Conservation (phyloP, 108 stramenopile species). For the Conticribra weissflogii region DNA sequence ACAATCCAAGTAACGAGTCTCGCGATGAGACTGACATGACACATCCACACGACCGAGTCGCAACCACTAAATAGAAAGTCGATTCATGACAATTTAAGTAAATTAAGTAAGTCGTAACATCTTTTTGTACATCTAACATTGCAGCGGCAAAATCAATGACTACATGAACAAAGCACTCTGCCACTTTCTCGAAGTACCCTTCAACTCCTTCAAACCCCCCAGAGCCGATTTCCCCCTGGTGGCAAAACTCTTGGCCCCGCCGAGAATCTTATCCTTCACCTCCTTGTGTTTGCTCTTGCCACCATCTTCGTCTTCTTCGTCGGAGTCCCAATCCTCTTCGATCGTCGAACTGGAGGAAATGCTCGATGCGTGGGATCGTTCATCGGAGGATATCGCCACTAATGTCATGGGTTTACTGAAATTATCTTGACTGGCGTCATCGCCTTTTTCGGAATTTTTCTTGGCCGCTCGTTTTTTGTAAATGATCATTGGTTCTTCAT, state of each 20-base stretch:
- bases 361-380: conserved; percentile 40
- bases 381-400: conserved; percentile 24
- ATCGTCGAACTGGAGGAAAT: conserved; percentile 28
- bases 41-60: too few relatives aligned
- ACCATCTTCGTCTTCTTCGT: conserved; percentile 13
- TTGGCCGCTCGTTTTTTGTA: conserved; percentile 21
- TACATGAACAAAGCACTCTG: conserved; percentile 54
- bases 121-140: too few relatives aligned
- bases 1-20: too few relatives aligned
- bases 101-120: too few relatives aligned
- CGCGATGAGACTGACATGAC: too few relatives aligned
- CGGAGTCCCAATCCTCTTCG: conserved; percentile 6
- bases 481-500: neutral
- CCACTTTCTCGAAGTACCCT: conserved; percentile 41
- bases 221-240: conserved; percentile 26
- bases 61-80: too few relatives aligned
- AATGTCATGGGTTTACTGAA: conserved; percentile 13
- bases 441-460: conserved; percentile 3
- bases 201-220: conserved; percentile 28
- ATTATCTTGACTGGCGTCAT: neutral
- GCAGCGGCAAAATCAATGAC: too few relatives aligned
- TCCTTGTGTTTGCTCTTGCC: conserved; percentile 1
- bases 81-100: too few relatives aligned
- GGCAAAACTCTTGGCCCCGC: conserved; percentile 24
- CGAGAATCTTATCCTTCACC: conserved; percentile 27